Percentiles rank a stretch among this genome's conserved stretches.
Evolutionary conservation across 2,329 filamentous ascomycete genomes (phyloP).

Genomic region (Diaporthe destruens): DNA sequence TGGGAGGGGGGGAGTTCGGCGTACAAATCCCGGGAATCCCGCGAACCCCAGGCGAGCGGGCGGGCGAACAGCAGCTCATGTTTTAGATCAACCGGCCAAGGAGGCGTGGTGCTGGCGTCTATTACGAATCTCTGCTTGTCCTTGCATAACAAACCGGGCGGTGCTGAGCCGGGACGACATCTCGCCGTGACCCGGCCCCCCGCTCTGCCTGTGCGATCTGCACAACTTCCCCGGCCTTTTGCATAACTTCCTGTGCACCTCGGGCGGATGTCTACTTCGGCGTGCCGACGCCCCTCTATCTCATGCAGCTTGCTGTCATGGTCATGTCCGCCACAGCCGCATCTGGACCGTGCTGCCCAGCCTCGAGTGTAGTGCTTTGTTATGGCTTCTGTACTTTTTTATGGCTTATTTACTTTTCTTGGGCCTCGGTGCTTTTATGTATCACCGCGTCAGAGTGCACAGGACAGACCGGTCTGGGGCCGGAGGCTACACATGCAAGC

Average conservation of each 20-base stretch:
- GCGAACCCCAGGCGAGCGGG: neutral
- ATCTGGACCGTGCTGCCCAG: too few relatives aligned
- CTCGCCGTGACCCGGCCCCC: neutral
- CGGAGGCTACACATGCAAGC: neutral
- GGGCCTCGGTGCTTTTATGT: too few relatives aligned
- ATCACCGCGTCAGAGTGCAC: neutral
- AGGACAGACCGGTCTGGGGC: neutral
- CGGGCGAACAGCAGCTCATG: neutral
- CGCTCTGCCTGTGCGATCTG: neutral
- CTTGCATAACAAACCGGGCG: neutral
- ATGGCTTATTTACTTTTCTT: too few relatives aligned
- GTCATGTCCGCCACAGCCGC: too few relatives aligned
- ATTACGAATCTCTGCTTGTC: neutral
- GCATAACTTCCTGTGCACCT: too few relatives aligned
- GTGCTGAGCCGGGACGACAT: slow-evolving; percentile 1
- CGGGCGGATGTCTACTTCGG: too few relatives aligned
- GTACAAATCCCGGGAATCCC: neutral
- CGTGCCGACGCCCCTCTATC: too few relatives aligned
- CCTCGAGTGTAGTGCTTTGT: too few relatives aligned
- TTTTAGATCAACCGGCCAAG: neutral
- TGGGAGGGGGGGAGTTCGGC: neutral
- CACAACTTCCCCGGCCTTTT: too few relatives aligned
- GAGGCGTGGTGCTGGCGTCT: neutral
- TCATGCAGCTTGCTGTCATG: too few relatives aligned
- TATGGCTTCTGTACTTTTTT: too few relatives aligned